Evolutionary conservation across 805 yeast species (phyloP), one percentile per base, ranked within the genome.

Genomic region (Sugiyamaella americana): DNA sequence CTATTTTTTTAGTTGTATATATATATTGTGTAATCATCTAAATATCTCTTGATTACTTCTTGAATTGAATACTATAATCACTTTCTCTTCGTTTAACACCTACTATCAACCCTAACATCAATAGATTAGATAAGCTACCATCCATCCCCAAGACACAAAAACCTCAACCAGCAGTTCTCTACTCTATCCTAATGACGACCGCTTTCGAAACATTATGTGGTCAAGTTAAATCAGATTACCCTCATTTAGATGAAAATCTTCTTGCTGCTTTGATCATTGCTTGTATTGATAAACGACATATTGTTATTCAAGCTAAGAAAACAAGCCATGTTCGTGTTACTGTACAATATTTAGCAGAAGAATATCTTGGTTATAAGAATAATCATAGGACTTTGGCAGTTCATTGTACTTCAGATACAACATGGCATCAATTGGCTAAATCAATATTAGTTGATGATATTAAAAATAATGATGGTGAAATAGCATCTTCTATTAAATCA

Each of bases 181-280:
- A n/a, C n/a, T n/a, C n/a, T n/a, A n/a, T n/a, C n/a, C n/a, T n/a
- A n/a, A n/a, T n/a, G n/a, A n/a, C n/a, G n/a, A n/a, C n/a, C n/a
- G n/a, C n/a, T n/a, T 51, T 51, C 30, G 52, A 47, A 22, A 44
- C 35, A 11, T 34, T 49, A 13, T 51, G 55, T 23, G 43, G 41
- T 10, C 26, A 39, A 35, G 18, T 46, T n/a, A 32, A 23, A 10
- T 34, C n/a, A 2, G n/a, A 41, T 19, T 41, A 43, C 32, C 47
- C 45, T 21, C 38, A 6, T 37, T 20, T 47, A 5, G 51, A 53
- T 38, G 41, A 30, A 35, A 44, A 53, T 37, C 36, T 53, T 19
- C 29, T 53, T 37, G 48, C 48, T 3, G 54, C 53, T 3, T 21
- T 53, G 17, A 21, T 51, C 8, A 34, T 51, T 3, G 48, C 50